Conservation (phyloP, 2,329 filamentous ascomycete species). For the Alternaria triticimaculans region DNA sequence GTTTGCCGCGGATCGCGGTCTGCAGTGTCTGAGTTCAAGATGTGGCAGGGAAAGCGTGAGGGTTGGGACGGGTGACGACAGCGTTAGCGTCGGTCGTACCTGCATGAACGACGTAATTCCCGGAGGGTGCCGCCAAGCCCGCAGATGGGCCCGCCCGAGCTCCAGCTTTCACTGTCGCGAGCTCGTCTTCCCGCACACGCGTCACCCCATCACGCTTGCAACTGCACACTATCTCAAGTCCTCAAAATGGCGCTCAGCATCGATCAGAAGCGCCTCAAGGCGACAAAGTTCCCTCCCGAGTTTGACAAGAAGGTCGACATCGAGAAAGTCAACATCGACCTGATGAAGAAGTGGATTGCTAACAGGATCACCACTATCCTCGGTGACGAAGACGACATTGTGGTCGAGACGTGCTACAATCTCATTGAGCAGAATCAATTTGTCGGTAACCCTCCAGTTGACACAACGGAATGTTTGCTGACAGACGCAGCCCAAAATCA, state of each 20-base stretch:
- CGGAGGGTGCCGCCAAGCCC: slow-evolving; percentile 11
- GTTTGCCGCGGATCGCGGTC: background rate
- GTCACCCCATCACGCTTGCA: slow-evolving; percentile 1
- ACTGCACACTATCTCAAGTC: background rate
- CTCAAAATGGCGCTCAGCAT: slow-evolving; percentile 76
- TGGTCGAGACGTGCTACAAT: slow-evolving; percentile 82
- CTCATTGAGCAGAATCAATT: slow-evolving; percentile 75
- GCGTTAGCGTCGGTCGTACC: slow-evolving; percentile 14
- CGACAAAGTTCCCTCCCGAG: slow-evolving; percentile 91
- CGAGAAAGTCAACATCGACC: slow-evolving; percentile 93
- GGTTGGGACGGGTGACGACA: background rate
- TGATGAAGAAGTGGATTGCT: slow-evolving; percentile 99
- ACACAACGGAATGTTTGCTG: slow-evolving; percentile 10
- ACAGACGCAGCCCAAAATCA: slow-evolving; percentile 81
- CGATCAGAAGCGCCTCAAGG: slow-evolving; percentile 86
- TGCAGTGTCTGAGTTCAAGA: background rate
- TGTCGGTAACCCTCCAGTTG: slow-evolving; percentile 61
- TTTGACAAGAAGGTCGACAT: slow-evolving; percentile 97
- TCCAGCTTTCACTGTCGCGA: slow-evolving; percentile 15
- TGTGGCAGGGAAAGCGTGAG: background rate
- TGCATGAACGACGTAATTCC: slow-evolving; percentile 23
- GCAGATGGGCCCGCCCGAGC: slow-evolving; percentile 17
- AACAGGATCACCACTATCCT: slow-evolving; percentile 85
- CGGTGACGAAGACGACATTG: slow-evolving; percentile 92
- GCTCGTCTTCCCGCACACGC: slow-evolving; percentile 4